Evolutionary conservation across 1,284 basidiomycete species (phyloP), one percentile per base, ranked within the genome.

Genomic region (Fomitopsis schrenkii): DNA sequence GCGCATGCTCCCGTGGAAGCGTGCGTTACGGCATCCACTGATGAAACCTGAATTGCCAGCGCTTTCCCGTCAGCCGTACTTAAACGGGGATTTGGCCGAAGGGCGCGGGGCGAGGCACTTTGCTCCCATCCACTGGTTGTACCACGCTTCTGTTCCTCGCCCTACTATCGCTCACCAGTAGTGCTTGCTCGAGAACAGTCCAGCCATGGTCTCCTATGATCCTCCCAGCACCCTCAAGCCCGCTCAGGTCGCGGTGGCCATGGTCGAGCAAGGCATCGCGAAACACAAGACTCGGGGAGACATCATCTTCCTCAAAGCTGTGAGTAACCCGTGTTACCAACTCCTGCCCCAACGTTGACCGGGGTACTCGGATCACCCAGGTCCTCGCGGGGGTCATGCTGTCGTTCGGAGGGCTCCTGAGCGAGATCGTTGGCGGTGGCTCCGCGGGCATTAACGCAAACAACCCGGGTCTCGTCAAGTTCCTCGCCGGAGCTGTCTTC

Each of bases 391-490:
- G 88, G 12, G 79, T 81, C 33, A 87, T 90, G 83, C 70, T 90
- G 6, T 89, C 88, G 5, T 90, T 90, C 57, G 88, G 88, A 66
- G 86, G 86, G n/a, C 74, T 90, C 17, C 72, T 90, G 48, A 82
- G 81, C 35, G 76, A 87, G 64, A 78, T 90, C 59, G 70, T 89
- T 22, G 75, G 79, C 44, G 88, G 85, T 30, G 88, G 88, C 6
- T 82, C 88, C 0, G 70, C 75, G 0, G 79, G 75, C 1, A 69
- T 91, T 46, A 80, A 74, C 26, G 58, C 73, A 19, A 75, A 74
- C 58, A 87, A 90, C 65, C 88, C 88, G 1, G 88, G 88, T 14
- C 74, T 91, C 19, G 83, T 88, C 59, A 90, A 87, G 68, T 69
- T 89, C 30, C 70, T 90, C 2, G 80, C 80, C 22, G 88, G 85